Percentiles rank a stretch among this genome's conserved stretches.
phyloP scores from a whole-genome alignment of 2,329 filamentous ascomycete species.

The Fusarium concolor region DNA sequence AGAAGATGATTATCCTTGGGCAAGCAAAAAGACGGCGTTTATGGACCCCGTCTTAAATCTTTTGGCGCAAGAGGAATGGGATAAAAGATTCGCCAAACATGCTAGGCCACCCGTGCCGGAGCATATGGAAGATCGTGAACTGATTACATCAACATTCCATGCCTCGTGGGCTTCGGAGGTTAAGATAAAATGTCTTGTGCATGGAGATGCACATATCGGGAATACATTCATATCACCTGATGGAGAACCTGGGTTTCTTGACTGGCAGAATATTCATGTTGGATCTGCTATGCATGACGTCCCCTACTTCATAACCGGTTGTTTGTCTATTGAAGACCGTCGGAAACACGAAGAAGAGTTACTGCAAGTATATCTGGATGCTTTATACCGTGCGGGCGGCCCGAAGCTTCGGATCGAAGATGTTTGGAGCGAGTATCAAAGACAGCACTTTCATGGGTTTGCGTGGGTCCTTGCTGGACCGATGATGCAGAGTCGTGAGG shows the following conservation, averaged over 20 bases:
- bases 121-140: background rate
- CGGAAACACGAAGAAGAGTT: slow-evolving; percentile 11
- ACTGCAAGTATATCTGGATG: slow-evolving; percentile 17
- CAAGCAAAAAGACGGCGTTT: background rate
- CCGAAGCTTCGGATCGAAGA: background rate
- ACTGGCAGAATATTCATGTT: slow-evolving; percentile 18
- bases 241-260: slow-evolving; percentile 25
- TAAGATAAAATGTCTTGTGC: slow-evolving; percentile 11
- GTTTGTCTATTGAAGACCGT: slow-evolving; percentile 10
- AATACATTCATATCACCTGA: slow-evolving; percentile 8
- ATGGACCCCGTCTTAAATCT: background rate
- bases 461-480: slow-evolving; percentile 21
- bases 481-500: slow-evolving; percentile 28
- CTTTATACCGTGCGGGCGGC: background rate
- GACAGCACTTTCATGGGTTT: slow-evolving; percentile 27
- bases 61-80: background rate
- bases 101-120: slow-evolving; percentile 4
- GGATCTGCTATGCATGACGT: slow-evolving; percentile 23
- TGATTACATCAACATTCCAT: background rate
- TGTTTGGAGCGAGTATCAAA: slow-evolving; percentile 24
- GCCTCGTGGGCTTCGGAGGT: slow-evolving; percentile 1
- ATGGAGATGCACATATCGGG: slow-evolving; percentile 13
- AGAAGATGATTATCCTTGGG: background rate
- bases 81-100: slow-evolving; percentile 2
- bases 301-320: slow-evolving; percentile 5